Conservation (phyloP, 176 grass and related monocot genomes). For the Zea luxurians region DNA sequence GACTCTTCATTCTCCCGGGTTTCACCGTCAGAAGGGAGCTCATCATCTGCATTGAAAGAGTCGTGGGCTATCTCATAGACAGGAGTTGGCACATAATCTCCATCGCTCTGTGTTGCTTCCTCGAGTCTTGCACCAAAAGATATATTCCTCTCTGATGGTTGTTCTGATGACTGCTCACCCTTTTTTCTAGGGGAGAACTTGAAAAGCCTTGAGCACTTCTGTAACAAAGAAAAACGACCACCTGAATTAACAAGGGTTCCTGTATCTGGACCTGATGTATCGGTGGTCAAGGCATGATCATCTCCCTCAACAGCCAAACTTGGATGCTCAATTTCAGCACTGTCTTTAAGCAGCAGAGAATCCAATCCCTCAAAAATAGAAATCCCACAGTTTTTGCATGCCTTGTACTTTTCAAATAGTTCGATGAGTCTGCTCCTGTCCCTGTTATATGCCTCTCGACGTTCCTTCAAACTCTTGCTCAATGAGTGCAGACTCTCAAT, state of each 20-base stretch:
- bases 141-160: no score
- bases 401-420: slow-evolving; percentile 62
- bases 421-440: slow-evolving; percentile 56
- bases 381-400: slow-evolving; percentile 82
- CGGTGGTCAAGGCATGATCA: slow-evolving; percentile 14
- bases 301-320: slow-evolving; percentile 54
- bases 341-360: slow-evolving; percentile 49
- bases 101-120: slow-evolving; percentile 57
- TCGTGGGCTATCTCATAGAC: slow-evolving; percentile 54
- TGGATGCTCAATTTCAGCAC: slow-evolving; percentile 50
- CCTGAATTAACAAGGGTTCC: no score
- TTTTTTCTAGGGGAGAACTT: no score
- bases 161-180: no score
- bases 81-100: slow-evolving; percentile 67
- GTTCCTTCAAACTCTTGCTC: slow-evolving; percentile 65
- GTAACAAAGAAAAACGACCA: no score
- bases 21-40: slow-evolving; percentile 44
- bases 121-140: slow-evolving; percentile 66
- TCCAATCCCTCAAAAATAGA: slow-evolving; percentile 60
- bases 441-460: slow-evolving; percentile 66
- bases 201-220: no score
- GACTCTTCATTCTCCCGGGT: slow-evolving; percentile 50
- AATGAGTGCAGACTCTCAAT: slow-evolving; percentile 68
- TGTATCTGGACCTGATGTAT: no score
- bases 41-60: slow-evolving; percentile 46